Conservation (phyloP, 139 green algal genomes). For the Asterochloris sp. region DNA sequence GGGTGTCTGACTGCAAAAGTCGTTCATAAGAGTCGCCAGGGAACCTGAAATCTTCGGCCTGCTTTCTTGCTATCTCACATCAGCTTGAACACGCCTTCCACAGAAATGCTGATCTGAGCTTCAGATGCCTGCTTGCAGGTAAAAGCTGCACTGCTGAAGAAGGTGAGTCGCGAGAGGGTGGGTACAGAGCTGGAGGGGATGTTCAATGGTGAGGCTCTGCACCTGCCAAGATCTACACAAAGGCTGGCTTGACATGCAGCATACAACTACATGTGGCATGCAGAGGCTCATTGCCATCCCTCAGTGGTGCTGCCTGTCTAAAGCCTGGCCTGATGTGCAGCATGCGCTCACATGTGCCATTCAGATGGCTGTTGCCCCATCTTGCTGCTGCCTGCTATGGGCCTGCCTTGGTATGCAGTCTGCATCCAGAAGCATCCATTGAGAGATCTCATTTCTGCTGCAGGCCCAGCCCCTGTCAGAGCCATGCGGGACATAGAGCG, state of each 20-base stretch:
- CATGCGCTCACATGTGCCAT: neutral
- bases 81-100: too few relatives aligned
- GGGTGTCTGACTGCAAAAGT: too few relatives aligned
- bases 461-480: slow-evolving; percentile 61
- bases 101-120: neutral
- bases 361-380: too few relatives aligned
- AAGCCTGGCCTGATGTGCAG: too few relatives aligned
- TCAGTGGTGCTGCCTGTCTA: too few relatives aligned
- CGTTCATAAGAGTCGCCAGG: too few relatives aligned
- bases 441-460: neutral
- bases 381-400: neutral
- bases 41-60: too few relatives aligned
- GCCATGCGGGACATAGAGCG: slow-evolving; percentile 63
- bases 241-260: neutral
- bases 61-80: too few relatives aligned
- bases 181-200: slow-evolving; percentile 85
- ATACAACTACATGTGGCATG: neutral
- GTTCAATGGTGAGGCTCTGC: slow-evolving; percentile 36
- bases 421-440: neutral
- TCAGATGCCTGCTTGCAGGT: slow-evolving; percentile 52
- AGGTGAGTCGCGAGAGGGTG: slow-evolving; percentile 80
- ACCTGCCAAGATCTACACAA: neutral
- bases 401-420: neutral
- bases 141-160: slow-evolving; percentile 53
- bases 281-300: neutral